Base-by-base conservation (phyloP, 1,284 basidiomycete genomes). In the Tilletia setariae region DNA sequence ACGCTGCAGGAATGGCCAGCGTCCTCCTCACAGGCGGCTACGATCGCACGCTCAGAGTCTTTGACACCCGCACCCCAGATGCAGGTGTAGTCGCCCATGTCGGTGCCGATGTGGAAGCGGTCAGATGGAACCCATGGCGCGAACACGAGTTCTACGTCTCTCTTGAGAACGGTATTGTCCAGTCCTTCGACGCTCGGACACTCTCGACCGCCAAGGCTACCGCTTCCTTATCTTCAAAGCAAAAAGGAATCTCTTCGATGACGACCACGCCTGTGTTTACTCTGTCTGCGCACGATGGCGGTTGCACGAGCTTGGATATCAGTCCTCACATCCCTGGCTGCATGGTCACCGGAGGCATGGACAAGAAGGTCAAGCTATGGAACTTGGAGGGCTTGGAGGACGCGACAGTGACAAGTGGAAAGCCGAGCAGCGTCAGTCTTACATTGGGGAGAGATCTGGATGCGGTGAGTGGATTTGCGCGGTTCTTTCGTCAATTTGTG, bases 81-180 rank as follows among this genome's bases (percentile, higher is more conserved):
- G 83, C 83, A 44, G 90, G 91, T 53, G 89, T 94, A 2, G 90
- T 89, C 32, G 91, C 90, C 11, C 84, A 89, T 13, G 86, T 97
- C 11, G 91, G 90, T 4, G 90, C 90, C 64, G 95, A 98, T 83
- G 93, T 98, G 15, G 95, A 99, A 84, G 91, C 91, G 61, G 84
- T 98, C 51, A 85, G 90, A 71, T 98, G 96, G 96, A 94, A 98
- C 84, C 95, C 94, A 64, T 97, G 93, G 91, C 90, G 93, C 68
- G 86, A 87, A 2, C 88, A 90, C 70, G 87, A 87, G 2, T 98
- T 98, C 86, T 93, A 93, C 78, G 94, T 94, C 19, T 92, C 93
- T 1, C 86, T 96, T 30, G 94, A 97, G 84, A 94, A 94, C 78
- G 94, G 94, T 11, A 85, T 93, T 7, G 90, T 98, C 16, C 86